Percentiles rank a stretch among this genome's conserved stretches.
Conservation (phyloP, 768 basidiomycete genomes). For the Lactarius sp. region DNA sequence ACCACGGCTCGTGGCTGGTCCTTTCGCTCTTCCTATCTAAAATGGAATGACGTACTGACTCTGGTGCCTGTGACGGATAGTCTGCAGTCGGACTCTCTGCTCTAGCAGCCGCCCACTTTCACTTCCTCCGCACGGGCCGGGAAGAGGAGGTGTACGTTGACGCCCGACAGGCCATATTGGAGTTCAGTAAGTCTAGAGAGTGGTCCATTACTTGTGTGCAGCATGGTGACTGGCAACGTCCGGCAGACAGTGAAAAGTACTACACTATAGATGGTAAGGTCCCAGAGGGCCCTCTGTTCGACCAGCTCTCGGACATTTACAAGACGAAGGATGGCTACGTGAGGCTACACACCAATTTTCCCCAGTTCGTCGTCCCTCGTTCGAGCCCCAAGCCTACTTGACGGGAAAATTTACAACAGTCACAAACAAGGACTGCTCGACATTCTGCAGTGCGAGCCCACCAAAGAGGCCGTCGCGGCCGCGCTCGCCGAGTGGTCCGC, state of each 20-base stretch:
- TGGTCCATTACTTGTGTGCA: not conserved
- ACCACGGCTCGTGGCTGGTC: not conserved
- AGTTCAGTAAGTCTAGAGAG: constrained; percentile 41
- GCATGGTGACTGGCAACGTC: too few species aligned
- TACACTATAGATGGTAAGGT: constrained; percentile 42
- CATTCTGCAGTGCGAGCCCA: constrained; percentile 22
- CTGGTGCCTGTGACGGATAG: constrained; percentile 28
- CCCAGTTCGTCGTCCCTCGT: constrained; percentile 41
- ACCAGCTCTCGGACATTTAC: constrained; percentile 50
- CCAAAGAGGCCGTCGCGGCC: constrained; percentile 13
- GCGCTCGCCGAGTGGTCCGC: constrained; percentile 21
- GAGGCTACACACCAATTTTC: constrained; percentile 60
- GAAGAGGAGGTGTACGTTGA: constrained; percentile 48
- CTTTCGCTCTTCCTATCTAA: not conserved
- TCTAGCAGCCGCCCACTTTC: constrained; percentile 48
- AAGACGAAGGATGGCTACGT: constrained; percentile 49
- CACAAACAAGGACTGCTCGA: constrained; percentile 25
- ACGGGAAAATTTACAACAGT: constrained; percentile 30
- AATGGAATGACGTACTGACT: constrained; percentile 2
- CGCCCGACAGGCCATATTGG: constrained; percentile 51
- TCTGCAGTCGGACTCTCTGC: constrained; percentile 47
- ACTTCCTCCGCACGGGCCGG: constrained; percentile 42
- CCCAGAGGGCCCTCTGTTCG: constrained; percentile 37
- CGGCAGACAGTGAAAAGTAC: constrained; percentile 46
- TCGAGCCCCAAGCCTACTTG: not conserved